Evolutionary conservation across 129 eudicot genomes (phyloP).

Genomic region (Saposhnikovia divaricata): DNA sequence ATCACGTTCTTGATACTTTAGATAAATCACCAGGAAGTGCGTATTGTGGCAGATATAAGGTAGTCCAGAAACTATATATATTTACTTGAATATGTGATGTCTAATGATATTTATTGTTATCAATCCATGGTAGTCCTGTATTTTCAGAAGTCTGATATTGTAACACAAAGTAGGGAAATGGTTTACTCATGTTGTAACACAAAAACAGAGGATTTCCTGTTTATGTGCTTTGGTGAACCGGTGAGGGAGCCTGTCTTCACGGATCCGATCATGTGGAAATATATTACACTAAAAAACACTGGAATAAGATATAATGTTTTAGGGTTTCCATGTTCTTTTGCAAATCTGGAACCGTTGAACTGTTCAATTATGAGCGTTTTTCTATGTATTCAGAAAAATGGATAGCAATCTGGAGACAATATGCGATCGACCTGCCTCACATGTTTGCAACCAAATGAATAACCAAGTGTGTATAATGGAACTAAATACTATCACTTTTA

Average conservation of each 20-base stretch:
- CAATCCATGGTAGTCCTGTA: neutral
- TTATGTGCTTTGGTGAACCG: too few species aligned
- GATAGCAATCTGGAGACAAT: neutral
- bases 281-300: too few species aligned
- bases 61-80: neutral
- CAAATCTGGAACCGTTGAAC: neutral
- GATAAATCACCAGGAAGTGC: neutral
- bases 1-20: conserved; percentile 7
- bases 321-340: neutral
- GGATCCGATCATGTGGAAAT: too few species aligned
- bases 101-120: neutral
- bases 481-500: neutral
- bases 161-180: neutral
- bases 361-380: too few species aligned
- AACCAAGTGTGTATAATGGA: neutral
- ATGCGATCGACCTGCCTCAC: neutral
- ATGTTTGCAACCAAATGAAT: neutral
- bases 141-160: neutral
- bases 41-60: neutral
- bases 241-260: too few species aligned
- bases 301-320: too few species aligned
- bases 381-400: neutral
- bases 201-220: too few species aligned
- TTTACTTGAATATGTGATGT: neutral
- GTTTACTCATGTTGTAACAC: neutral